Conservation (phyloP, 2,329 filamentous ascomycete species). For the Beauveria brongniartii region DNA sequence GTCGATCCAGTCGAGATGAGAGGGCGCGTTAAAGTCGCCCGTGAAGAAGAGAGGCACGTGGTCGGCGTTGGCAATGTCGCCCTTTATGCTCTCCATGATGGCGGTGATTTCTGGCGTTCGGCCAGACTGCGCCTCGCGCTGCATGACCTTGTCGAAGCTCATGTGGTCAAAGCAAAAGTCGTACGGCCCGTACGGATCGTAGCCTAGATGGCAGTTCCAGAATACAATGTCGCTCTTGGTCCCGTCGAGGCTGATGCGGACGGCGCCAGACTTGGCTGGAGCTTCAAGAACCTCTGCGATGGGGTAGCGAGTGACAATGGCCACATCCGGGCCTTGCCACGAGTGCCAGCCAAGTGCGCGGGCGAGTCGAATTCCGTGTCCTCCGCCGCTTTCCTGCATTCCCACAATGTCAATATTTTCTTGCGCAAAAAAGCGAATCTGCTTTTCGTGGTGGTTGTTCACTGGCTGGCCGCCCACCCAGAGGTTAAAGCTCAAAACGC, state of each 20-base stretch:
- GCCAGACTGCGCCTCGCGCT: constrained; percentile 26
- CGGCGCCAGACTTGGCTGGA: constrained; percentile 22
- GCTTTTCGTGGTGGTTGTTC: constrained; percentile 30
- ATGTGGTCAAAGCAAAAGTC: constrained; percentile 33
- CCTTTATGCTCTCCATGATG: constrained; percentile 26
- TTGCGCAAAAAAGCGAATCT: constrained; percentile 26
- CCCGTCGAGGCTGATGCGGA: constrained; percentile 28
- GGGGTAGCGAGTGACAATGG: constrained; percentile 32
- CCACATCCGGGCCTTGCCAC: constrained; percentile 26
- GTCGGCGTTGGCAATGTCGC: constrained; percentile 23
- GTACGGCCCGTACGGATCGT: constrained; percentile 34
- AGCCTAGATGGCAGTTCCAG: constrained; percentile 29
- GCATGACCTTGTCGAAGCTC: constrained; percentile 24
- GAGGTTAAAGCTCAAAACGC: constrained; percentile 31
- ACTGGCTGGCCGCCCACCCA: constrained; percentile 31
- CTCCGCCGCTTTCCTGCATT: constrained; percentile 28
- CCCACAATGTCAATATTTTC: constrained; percentile 28
- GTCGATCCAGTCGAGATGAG: constrained; percentile 34
- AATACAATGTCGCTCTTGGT: constrained; percentile 24
- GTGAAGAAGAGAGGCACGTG: constrained; percentile 27
- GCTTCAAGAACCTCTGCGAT: constrained; percentile 23
- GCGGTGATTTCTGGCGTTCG: constrained; percentile 31
- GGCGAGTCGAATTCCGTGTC: constrained; percentile 25
- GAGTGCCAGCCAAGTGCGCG: constrained; percentile 31
- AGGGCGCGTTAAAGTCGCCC: constrained; percentile 37